Evolutionary conservation across 2,329 filamentous ascomycete genomes (phyloP), one percentile per base, ranked within the genome.

Genomic region (Colletotrichum sp.): DNA sequence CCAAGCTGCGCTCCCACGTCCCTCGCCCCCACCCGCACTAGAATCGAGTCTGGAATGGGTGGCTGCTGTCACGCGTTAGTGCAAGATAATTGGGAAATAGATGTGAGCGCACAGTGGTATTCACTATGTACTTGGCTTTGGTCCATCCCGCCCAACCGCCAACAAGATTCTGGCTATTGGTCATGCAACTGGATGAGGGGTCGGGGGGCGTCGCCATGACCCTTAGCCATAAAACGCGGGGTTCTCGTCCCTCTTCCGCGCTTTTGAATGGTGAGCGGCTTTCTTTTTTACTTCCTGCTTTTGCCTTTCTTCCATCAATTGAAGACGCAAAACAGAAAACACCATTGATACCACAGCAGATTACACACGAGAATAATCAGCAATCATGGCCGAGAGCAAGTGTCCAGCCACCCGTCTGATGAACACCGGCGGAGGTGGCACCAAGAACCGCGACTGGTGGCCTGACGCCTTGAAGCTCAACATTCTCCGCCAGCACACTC

Each of bases 361-460:
- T 15, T 10, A 27, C 8, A n/a, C 15, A 52, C 27, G 10, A 58
- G 10, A 43, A n/a, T 12, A 34, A 56, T 28, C 55, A 62, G 22
- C 27, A 70, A 75, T 25, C 36, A 75, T 75, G 73, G 73, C 73
- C 39, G 73, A 75, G 43, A 64, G 55, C 48, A 74, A 74, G 71
- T 75, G 73, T 71, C 73, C 73, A 36, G 70, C 67, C 66, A 56
- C 70, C 25, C 72, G 72, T 25, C 65, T 79, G 81, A 77, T 70
- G 80, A 88, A 88, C 76, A 83, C 85, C 56, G 88, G 62, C 72
- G 93, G 93, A 78, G 91, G 90, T 79, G 94, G 94, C 80, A 94
- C 93, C 79, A 86, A 87, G 77, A 95, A 93, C 87, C 81, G 79
- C 70, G 93, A 96, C 87, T 95, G 93, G 92, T 96, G 94, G 94